Percentiles rank a stretch among this genome's conserved stretches.
phyloP scores from a whole-genome alignment of 2,329 filamentous ascomycete species.

The Rhynchosporium agropyri region DNA sequence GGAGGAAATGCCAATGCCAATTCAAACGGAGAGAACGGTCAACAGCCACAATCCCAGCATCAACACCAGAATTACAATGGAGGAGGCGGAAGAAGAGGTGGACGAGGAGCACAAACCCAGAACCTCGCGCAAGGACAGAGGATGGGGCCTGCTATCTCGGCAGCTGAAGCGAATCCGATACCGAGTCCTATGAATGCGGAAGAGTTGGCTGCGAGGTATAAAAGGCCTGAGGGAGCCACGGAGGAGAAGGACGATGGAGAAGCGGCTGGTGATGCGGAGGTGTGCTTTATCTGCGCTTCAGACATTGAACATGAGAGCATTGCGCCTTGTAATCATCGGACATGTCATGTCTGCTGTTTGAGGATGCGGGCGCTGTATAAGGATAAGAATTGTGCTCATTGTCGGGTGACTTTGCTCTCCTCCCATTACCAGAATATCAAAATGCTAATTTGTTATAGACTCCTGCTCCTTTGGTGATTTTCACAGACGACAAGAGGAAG shows the following conservation, averaged over 20 bases:
- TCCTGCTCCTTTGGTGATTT: constrained; percentile 80
- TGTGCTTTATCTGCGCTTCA: constrained; percentile 98
- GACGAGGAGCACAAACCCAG: constrained; percentile 17
- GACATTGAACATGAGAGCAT: constrained; percentile 84
- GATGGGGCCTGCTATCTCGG: constrained; percentile 15
- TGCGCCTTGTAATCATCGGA: constrained; percentile 92
- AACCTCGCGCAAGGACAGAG: constrained; percentile 8
- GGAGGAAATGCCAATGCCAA: constrained; percentile 16
- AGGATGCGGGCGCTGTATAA: constrained; percentile 93
- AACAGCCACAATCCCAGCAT: background rate
- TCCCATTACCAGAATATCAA: too few relatives aligned
- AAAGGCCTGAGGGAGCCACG: constrained; percentile 19
- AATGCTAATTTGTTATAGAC: constrained; percentile 52
- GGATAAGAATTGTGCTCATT: constrained; percentile 95
- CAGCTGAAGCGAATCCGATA: constrained; percentile 7
- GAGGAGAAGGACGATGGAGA: constrained; percentile 29
- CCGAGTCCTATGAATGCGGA: constrained; percentile 26
- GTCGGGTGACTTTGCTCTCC: constrained; percentile 60
- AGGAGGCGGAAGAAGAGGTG: constrained; percentile 7
- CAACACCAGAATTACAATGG: constrained; percentile 6
- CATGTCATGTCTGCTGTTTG: constrained; percentile 93
- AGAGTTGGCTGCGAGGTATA: constrained; percentile 29
- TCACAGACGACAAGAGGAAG: constrained; percentile 83
- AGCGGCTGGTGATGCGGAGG: constrained; percentile 70
- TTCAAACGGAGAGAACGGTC: constrained; percentile 7